Evolutionary conservation across 2,329 filamentous ascomycete species (phyloP).

Genomic region (Trichoderma koningii): DNA sequence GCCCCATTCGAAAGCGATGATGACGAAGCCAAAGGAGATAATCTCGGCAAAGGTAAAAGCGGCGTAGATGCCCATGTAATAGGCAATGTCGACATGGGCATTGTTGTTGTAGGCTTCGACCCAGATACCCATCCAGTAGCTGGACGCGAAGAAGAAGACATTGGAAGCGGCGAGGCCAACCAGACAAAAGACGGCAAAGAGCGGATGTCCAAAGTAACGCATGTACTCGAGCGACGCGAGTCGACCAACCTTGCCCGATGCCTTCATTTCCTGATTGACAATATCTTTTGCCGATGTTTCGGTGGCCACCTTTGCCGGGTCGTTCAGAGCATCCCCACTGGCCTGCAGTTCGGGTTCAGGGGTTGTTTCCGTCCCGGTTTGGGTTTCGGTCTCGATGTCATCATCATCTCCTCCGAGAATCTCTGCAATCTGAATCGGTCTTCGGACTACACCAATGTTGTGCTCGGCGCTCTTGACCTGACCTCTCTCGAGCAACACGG

Average conservation of each 20-base stretch:
- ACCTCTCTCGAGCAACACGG: slow-evolving; percentile 51
- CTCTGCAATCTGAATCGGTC: slow-evolving; percentile 47
- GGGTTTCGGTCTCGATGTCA: slow-evolving; percentile 33
- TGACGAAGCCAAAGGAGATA: slow-evolving; percentile 45
- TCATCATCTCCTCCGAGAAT: slow-evolving; percentile 41
- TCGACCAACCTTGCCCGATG: slow-evolving; percentile 49
- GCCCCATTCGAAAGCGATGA: slow-evolving; percentile 55
- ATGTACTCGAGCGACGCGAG: slow-evolving; percentile 53
- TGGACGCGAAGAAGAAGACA: slow-evolving; percentile 46
- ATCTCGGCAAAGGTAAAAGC: slow-evolving; percentile 48
- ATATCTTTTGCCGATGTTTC: slow-evolving; percentile 46
- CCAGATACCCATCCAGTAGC: slow-evolving; percentile 56
- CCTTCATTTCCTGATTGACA: slow-evolving; percentile 51
- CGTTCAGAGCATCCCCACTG: slow-evolving; percentile 37
- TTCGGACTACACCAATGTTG: slow-evolving; percentile 50
- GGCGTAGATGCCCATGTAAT: slow-evolving; percentile 57
- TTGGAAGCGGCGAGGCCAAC: slow-evolving; percentile 46
- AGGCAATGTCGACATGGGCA: slow-evolving; percentile 48
- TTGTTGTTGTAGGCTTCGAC: slow-evolving; percentile 53
- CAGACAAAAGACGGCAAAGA: slow-evolving; percentile 46
- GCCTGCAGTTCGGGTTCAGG: slow-evolving; percentile 37
- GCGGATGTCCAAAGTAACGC: slow-evolving; percentile 51
- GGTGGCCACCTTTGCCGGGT: slow-evolving; percentile 39
- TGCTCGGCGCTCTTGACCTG: slow-evolving; percentile 44
- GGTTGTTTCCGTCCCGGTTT: slow-evolving; percentile 33